Base-by-base conservation (phyloP, 768 basidiomycete genomes). In the Lactarius akahatsu region DNA sequence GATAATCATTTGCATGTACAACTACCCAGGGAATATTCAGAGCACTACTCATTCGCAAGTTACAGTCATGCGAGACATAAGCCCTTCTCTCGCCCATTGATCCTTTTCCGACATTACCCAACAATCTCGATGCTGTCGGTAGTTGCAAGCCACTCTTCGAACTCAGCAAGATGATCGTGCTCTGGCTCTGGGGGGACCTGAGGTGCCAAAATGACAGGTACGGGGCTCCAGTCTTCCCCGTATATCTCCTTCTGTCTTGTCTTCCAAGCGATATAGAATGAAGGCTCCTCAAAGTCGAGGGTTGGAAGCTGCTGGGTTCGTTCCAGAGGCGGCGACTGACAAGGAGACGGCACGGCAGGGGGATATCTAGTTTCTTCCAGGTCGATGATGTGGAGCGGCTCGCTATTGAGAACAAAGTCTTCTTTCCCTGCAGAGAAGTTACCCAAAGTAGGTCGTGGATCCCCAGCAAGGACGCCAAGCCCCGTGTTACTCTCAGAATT, bases 81-180 rank as follows among this genome's bases (percentile, higher is more conserved):
- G 47, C 47, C 47, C 47, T 50, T 26, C 47, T 50, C 47, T 50
- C 23, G 23, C 50, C 50, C 6, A 28, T 52, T 23, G 4, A 50
- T 43, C 18, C n/a, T 26, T 18, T 59, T 20, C 20, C 34, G 40
- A 20, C 18, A 20, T 52, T 62, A 67, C n/a, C 28, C 52, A 26
- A 62, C 23, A n/a, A 69, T 45, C 43, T 67, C 70, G 32, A 70
- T 59, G 28, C 62, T 59, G 16, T 70, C 47, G 20, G 64, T 70
- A 6, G 62, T 62, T 15, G 66, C 66, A 61, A 70, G 61, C 69
- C 69, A 70, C 20, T 45, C 34, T 66, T 90, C 86, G 34, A 92
- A 79, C 68, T 88, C 87, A 5, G 83, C 86, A 58, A 89, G 80
- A 59, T 86, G 81, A 58, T 88, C 83, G n/a, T 73, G 54, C 38